Evolutionary conservation across 257 asterid genomes (phyloP).

Genomic region (Solanum bulbocastanum): DNA sequence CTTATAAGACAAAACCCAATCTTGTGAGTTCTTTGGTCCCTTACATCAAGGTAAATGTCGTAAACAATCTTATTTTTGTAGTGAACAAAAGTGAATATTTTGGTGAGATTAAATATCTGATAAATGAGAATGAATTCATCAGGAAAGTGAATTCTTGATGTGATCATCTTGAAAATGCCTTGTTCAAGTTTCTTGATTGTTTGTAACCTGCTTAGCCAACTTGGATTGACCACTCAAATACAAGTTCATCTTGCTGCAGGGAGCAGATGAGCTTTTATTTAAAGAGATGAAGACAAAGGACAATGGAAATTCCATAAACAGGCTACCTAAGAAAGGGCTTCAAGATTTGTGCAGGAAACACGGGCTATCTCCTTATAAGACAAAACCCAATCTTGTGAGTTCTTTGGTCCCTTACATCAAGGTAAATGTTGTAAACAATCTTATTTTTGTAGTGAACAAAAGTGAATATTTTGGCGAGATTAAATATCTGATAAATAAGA

Average conservation of each 20-base stretch:
- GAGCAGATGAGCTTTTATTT: not conserved
- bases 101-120: not conserved
- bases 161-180: not conserved
- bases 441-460: not conserved
- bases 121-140: not conserved
- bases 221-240: not conserved
- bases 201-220: not conserved
- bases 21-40: not conserved
- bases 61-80: not conserved
- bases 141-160: not conserved
- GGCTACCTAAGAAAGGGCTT: conserved; percentile 1
- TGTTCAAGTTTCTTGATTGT: not conserved
- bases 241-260: not conserved
- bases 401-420: not conserved
- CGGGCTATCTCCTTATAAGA: conserved; percentile 2
- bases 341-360: conserved; percentile 6
- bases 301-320: not conserved
- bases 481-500: not conserved
- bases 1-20: not conserved
- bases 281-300: not conserved
- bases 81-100: not conserved
- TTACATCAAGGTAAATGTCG: not conserved
- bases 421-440: not conserved
- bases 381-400: not conserved
- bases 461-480: not conserved